phyloP scores from a whole-genome alignment of 192 early-diverging fungal genomes.

The Podila clonocystis region DNA sequence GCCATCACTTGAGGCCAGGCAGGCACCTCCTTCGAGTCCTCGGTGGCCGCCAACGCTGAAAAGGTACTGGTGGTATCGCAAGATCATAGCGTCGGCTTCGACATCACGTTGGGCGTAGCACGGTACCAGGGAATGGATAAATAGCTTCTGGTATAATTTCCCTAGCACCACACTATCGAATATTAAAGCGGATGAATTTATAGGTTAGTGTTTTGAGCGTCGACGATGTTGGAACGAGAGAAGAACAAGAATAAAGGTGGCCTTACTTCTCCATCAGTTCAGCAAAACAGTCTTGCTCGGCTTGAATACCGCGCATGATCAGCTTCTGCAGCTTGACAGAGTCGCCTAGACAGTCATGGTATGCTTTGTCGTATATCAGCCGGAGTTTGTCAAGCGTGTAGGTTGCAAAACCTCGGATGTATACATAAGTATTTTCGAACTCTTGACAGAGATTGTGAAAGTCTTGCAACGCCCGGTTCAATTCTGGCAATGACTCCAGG shows the following conservation, averaged over 20 bases:
- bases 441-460: conserved; percentile 55
- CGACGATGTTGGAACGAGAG: neutral
- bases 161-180: conserved; percentile 56
- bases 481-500: conserved; percentile 54
- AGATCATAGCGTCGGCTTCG: conserved; percentile 46
- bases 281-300: conserved; percentile 55
- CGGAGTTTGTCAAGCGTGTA: conserved; percentile 60
- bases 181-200: neutral
- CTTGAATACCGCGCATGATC: conserved; percentile 28
- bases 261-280: conserved; percentile 65
- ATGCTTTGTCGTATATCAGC: conserved; percentile 57
- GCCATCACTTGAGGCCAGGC: conserved; percentile 48
- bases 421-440: conserved; percentile 64
- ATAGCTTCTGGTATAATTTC: conserved; percentile 64
- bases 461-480: conserved; percentile 42
- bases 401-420: conserved; percentile 60
- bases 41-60: conserved; percentile 50
- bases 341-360: conserved; percentile 46
- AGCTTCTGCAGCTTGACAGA: conserved; percentile 44
- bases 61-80: conserved; percentile 47
- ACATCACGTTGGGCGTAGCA: conserved; percentile 53
- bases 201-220: neutral
- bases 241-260: neutral
- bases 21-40: conserved; percentile 40
- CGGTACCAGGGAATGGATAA: conserved; percentile 56